phyloP scores from a whole-genome alignment of 2,329 filamentous ascomycete genomes.

The Sphaerulina vaccinii region DNA sequence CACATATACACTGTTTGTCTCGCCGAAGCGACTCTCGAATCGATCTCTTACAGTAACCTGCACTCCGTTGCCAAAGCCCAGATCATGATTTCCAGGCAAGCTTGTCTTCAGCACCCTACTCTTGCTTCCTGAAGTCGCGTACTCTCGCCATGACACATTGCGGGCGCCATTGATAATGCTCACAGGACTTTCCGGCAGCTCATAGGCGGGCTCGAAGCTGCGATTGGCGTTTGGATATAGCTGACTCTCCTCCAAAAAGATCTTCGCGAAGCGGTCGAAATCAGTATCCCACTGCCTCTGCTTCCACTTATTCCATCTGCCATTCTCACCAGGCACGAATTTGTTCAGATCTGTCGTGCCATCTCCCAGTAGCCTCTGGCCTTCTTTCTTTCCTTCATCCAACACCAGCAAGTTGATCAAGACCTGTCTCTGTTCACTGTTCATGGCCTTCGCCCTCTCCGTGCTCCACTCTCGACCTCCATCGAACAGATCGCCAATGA shows the following conservation, averaged over 20 bases:
- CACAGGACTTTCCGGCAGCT: slow-evolving; percentile 25
- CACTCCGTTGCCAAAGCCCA: slow-evolving; percentile 85
- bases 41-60: slow-evolving; percentile 76
- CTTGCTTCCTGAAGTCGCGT: slow-evolving; percentile 60
- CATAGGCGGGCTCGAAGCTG: slow-evolving; percentile 25
- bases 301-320: slow-evolving; percentile 66
- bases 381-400: slow-evolving; percentile 22
- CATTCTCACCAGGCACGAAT: slow-evolving; percentile 34
- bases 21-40: slow-evolving; percentile 85
- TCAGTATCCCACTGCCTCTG: slow-evolving; percentile 83
- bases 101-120: slow-evolving; percentile 78
- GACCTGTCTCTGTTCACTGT: slow-evolving; percentile 22
- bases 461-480: slow-evolving; percentile 95
- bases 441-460: slow-evolving; percentile 39
- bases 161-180: slow-evolving; percentile 39
- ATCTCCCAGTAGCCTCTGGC: slow-evolving; percentile 23
- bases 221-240: slow-evolving; percentile 32
- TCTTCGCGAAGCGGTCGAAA: slow-evolving; percentile 78
- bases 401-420: slow-evolving; percentile 25
- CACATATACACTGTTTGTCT: slow-evolving; percentile 85
- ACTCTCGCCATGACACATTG: slow-evolving; percentile 61
- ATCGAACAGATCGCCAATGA: slow-evolving; percentile 92
- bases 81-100: slow-evolving; percentile 89
- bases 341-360: slow-evolving; percentile 28
- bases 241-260: slow-evolving; percentile 63